phyloP scores from a whole-genome alignment of 1,284 basidiomycete genomes.

The Cystobasidium slooffiae region DNA sequence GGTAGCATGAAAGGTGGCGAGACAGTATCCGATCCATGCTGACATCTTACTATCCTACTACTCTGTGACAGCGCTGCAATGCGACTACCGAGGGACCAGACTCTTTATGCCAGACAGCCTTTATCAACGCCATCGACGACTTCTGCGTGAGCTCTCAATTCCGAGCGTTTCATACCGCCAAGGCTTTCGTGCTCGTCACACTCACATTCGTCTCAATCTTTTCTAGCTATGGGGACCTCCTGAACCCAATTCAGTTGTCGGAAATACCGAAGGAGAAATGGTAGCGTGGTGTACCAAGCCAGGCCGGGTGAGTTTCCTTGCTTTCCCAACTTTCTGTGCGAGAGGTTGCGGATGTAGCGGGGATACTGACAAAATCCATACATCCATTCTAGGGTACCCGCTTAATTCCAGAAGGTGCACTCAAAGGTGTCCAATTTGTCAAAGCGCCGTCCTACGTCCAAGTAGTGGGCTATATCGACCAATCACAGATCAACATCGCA shows the following conservation, averaged over 20 bases:
- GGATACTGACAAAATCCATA: neutral
- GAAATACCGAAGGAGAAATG: constrained; percentile 48
- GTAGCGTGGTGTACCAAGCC: constrained; percentile 49
- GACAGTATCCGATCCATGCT: no score
- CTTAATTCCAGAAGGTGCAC: constrained; percentile 53
- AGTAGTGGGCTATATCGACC: constrained; percentile 58
- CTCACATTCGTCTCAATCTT: neutral
- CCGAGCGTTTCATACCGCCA: neutral
- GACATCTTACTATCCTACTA: neutral
- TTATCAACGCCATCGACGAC: constrained; percentile 52
- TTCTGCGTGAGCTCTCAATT: constrained; percentile 39
- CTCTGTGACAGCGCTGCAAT: constrained; percentile 62
- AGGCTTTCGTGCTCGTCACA: neutral
- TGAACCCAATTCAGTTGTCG: constrained; percentile 46
- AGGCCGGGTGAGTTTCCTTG: constrained; percentile 15
- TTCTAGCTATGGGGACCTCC: constrained; percentile 45
- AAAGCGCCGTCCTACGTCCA: constrained; percentile 58
- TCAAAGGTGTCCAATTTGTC: constrained; percentile 53
- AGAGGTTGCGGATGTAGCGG: neutral
- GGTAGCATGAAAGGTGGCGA: no score
- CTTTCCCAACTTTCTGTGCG: neutral
- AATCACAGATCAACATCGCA: constrained; percentile 62
- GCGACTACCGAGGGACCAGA: constrained; percentile 67
- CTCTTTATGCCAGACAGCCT: constrained; percentile 69
- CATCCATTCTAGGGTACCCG: constrained; percentile 49